Evolutionary conservation across 139 green algal genomes (phyloP), one percentile per base, ranked within the genome.

Genomic region (Volvox africanus): DNA sequence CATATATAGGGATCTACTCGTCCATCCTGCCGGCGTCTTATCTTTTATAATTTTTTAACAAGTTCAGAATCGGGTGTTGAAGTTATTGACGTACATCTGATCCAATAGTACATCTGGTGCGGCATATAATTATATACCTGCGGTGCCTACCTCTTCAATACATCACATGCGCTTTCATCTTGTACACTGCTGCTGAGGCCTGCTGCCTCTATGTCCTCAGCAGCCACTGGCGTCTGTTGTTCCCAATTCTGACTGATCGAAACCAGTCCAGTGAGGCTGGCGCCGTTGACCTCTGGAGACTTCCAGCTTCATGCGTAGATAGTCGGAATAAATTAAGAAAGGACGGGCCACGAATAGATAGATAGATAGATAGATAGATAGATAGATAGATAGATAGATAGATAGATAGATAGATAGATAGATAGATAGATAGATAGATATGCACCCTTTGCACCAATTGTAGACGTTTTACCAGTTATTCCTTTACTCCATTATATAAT

Each of bases 301-400:
- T 78, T 78, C 83, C 83, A 88, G 35, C 83, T 88, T n/a, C n/a
- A n/a, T n/a, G 83, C 62, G 37, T 21, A 18, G 35, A 28, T 79
- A 6, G 21, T 36, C 18, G 71, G 1, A 79, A 20, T 2, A 20
- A 79, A 30, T 79, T 79, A 32, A 79, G 20, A 32, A 9, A 79
- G 28, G 28, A 9, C 16, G 24, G 24, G 11, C 69, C 32, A 22
- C 24, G 19, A 78, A 26, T 26, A 69, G 62, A 69, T 69, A 26
- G 62, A 69, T 26, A 17, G 62, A 69, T 69, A 17, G 62, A 69
- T 17, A 17, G 62, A 69, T 17, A 17, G 62, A 69, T 17, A 19
- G 62, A 13, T 16, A 11, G 69, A n/a, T 22, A 78, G 69, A 11
- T 32, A 16, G 13, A 78, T 13, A 78, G 9, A 35, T 78, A 78